Base-by-base conservation (phyloP, 2,329 filamentous ascomycete genomes). In the Intubia oerlemansii region DNA sequence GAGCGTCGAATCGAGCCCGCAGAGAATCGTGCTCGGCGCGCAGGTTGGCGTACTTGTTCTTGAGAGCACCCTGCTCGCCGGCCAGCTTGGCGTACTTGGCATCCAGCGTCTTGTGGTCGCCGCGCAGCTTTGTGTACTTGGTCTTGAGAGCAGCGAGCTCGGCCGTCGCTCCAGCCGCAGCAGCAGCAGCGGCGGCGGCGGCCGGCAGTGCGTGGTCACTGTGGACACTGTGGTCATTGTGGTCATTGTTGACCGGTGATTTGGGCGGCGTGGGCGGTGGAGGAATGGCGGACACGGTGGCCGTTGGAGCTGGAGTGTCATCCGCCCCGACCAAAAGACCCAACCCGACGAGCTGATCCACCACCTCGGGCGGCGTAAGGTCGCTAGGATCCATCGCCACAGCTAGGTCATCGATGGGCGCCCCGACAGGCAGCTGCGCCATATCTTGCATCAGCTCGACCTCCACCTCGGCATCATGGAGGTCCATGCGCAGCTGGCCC, bases 51-150 rank as follows among this genome's bases (percentile, higher is more conserved):
- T 25, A 21, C 12, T 31, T 23, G 2, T 24, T 14, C 10, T 28
- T 13, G 5, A 36, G 27, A 12, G 24, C 27, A 1, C 14, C 20
- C 20, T 33, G 29, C 7, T 32, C n/a, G 4, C 16, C 22, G 10
- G 29, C 20, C 6, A 38, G 29, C 10, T 15, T 20, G n/a, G 24
- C 17, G 18, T 33, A 24, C n/a, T n/a, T n/a, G n/a, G n/a, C n/a
- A n/a, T n/a, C n/a, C n/a, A n/a, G n/a, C n/a, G n/a, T n/a, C n/a
- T n/a, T n/a, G n/a, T n/a, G n/a, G n/a, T n/a, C n/a, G n/a, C n/a
- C n/a, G n/a, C n/a, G n/a, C n/a, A n/a, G n/a, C n/a, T n/a, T n/a
- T n/a, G n/a, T n/a, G n/a, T n/a, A n/a, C 24, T 33, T 21, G 2
- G 21, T 17, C 5, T 32, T 11, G 6, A 36, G 32, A 12, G 7